Conservation (phyloP, 495 filamentous ascomycete genomes). For the Aspergillus baeticus region DNA sequence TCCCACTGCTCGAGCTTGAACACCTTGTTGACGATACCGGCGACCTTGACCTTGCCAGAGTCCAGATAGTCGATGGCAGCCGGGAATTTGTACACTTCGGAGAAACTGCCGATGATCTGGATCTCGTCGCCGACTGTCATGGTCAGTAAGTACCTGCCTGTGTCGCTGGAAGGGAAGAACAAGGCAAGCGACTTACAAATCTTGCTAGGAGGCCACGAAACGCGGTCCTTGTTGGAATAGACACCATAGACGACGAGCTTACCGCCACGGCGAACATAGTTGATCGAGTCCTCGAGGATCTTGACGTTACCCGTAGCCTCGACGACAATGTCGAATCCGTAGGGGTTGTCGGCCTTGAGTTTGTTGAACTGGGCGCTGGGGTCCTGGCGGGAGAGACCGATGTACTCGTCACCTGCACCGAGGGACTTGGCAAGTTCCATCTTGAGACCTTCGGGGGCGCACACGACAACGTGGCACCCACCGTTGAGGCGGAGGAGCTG, state of each 20-base stretch:
- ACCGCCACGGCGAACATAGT: slow-evolving; percentile 67
- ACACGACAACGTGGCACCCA: slow-evolving; percentile 64
- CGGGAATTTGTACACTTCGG: slow-evolving; percentile 72
- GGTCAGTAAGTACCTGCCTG: slow-evolving; percentile 11
- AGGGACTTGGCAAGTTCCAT: slow-evolving; percentile 68
- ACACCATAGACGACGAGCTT: slow-evolving; percentile 70
- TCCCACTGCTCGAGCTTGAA: slow-evolving; percentile 50
- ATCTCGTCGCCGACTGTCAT: slow-evolving; percentile 54
- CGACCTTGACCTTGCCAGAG: slow-evolving; percentile 61
- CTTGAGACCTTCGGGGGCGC: slow-evolving; percentile 65
- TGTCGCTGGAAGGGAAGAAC: too few relatives aligned
- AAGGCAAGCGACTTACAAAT: slow-evolving; percentile 58
- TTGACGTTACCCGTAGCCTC: slow-evolving; percentile 63
- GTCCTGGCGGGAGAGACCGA: slow-evolving; percentile 58
- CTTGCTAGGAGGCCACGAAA: slow-evolving; percentile 65
- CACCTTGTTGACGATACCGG: slow-evolving; percentile 52
- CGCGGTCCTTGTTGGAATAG: slow-evolving; percentile 57
- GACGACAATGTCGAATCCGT: slow-evolving; percentile 70
- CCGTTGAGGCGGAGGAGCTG: slow-evolving; percentile 64
- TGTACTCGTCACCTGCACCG: slow-evolving; percentile 63
- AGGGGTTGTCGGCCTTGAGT: slow-evolving; percentile 63
- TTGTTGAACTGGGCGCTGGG: slow-evolving; percentile 56
- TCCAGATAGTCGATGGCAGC: slow-evolving; percentile 70
- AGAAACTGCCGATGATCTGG: slow-evolving; percentile 68
- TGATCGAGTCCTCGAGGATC: slow-evolving; percentile 67